phyloP scores from a whole-genome alignment of 1,139 yeast genomes.

The Yarrowia galli region DNA sequence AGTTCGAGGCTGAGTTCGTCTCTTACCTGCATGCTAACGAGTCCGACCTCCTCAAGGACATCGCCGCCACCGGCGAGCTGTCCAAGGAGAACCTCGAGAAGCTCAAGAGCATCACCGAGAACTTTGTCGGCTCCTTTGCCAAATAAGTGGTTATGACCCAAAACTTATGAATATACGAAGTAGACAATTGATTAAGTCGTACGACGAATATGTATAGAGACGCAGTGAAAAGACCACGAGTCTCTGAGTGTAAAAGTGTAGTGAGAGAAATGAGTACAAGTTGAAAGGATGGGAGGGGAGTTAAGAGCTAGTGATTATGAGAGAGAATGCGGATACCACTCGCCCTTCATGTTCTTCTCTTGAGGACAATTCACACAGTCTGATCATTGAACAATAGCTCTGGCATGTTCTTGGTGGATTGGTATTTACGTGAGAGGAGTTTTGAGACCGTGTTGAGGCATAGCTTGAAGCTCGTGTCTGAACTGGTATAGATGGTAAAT shows the following conservation, averaged over 20 bases:
- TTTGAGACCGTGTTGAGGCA: no score
- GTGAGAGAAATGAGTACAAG: not conserved
- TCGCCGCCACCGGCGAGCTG: constrained; percentile 89
- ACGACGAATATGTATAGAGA: constrained; percentile 12
- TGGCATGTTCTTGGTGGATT: no score
- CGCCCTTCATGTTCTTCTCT: no score
- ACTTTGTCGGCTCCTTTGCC: constrained; percentile 84
- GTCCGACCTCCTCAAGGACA: constrained; percentile 79
- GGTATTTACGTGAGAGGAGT: no score
- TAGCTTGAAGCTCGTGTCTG: no score
- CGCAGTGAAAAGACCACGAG: no score
- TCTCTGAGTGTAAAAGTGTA: constrained; percentile 1
- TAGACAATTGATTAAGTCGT: constrained; percentile 34
- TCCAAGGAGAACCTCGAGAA: constrained; percentile 84
- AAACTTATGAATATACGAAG: constrained; percentile 38
- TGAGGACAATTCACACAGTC: no score
- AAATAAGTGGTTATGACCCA: constrained; percentile 45
- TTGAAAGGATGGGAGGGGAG: no score
- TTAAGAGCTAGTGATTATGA: no score
- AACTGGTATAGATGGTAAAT: no score
- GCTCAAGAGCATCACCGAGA: constrained; percentile 89
- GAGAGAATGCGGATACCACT: no score
- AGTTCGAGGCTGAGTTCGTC: constrained; percentile 92
- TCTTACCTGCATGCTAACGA: constrained; percentile 87
- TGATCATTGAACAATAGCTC: no score